A percentile compares a stretch with the other conserved stretches of the same genome.
These are phyloP conservation scores for Paraglomus occultum DNA, from an alignment of 192 early-diverging fungal species.

Conservation along the genomic window DNA sequence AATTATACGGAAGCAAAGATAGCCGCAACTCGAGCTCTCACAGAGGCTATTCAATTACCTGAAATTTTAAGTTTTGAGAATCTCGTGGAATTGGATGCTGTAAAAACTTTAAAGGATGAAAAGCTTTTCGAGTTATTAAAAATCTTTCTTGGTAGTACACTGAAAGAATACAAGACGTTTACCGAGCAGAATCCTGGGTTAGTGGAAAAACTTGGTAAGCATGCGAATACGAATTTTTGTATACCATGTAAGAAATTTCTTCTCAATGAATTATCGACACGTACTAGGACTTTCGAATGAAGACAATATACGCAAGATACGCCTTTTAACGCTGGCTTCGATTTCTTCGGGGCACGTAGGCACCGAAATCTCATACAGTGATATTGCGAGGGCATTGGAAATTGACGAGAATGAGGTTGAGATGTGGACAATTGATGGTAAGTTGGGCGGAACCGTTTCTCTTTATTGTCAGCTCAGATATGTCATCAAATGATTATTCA, in stretches of 20 bases:
- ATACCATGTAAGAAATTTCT: background rate
- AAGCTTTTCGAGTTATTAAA: slow-evolving; percentile 67
- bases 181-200: slow-evolving; percentile 50
- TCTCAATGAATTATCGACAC: background rate
- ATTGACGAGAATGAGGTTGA: slow-evolving; percentile 83
- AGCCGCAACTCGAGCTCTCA: slow-evolving; percentile 63
- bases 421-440: slow-evolving; percentile 90
- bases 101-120: slow-evolving; percentile 58
- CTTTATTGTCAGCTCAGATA: too few species aligned
- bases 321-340: slow-evolving; percentile 77
- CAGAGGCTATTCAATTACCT: slow-evolving; percentile 60
- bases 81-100: slow-evolving; percentile 61
- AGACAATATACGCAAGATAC: slow-evolving; percentile 75
- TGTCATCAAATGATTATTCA: too few species aligned
- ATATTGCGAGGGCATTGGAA: slow-evolving; percentile 72
- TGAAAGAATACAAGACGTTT: slow-evolving; percentile 66
- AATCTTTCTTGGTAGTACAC: slow-evolving; percentile 62
- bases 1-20: slow-evolving; percentile 45
- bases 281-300: slow-evolving; percentile 45
- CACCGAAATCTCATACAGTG: slow-evolving; percentile 66
- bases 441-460: too few species aligned
- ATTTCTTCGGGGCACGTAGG: slow-evolving; percentile 70
- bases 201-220: slow-evolving; percentile 52
- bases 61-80: slow-evolving; percentile 79
- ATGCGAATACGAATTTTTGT: background rate